phyloP scores from a whole-genome alignment of 1,284 basidiomycete genomes.

The Irpex lacteus region DNA sequence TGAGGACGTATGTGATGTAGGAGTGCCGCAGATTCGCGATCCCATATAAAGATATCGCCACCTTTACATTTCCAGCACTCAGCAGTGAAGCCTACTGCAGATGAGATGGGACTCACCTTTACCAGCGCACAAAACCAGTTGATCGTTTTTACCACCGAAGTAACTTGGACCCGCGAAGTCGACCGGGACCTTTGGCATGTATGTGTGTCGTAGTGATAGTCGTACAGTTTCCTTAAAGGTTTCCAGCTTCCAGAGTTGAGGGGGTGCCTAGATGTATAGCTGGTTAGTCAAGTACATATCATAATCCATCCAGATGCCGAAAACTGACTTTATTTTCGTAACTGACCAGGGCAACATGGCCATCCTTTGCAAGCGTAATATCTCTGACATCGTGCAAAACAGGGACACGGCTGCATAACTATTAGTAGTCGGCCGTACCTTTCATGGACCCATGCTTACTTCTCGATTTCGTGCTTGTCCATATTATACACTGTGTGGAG shows the following conservation, averaged over 20 bases:
- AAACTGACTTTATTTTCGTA: constrained; percentile 64
- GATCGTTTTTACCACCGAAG: constrained; percentile 75
- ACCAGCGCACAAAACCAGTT: constrained; percentile 72
- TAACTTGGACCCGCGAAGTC: constrained; percentile 79
- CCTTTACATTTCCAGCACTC: constrained; percentile 31
- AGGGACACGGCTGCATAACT: constrained; percentile 58
- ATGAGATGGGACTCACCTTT: constrained; percentile 46
- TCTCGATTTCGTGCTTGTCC: constrained; percentile 60
- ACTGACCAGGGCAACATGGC: constrained; percentile 65
- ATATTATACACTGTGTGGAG: constrained; percentile 63
- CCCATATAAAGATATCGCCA: constrained; percentile 84
- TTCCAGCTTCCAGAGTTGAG: constrained; percentile 77
- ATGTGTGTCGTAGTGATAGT: constrained; percentile 61
- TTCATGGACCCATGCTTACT: constrained; percentile 39
- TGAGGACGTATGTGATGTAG: constrained; percentile 65
- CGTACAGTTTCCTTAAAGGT: constrained; percentile 50
- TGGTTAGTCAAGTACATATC: neutral
- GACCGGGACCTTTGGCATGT: constrained; percentile 64
- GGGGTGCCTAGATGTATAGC: constrained; percentile 52
- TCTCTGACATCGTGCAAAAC: constrained; percentile 78
- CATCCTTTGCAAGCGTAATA: constrained; percentile 61
- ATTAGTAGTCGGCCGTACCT: constrained; percentile 5
- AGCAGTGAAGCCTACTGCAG: neutral
- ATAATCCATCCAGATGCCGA: neutral
- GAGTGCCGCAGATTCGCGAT: constrained; percentile 67